Base-by-base conservation (phyloP, 2,329 filamentous ascomycete species). In the Paecilomyces fulvus region DNA sequence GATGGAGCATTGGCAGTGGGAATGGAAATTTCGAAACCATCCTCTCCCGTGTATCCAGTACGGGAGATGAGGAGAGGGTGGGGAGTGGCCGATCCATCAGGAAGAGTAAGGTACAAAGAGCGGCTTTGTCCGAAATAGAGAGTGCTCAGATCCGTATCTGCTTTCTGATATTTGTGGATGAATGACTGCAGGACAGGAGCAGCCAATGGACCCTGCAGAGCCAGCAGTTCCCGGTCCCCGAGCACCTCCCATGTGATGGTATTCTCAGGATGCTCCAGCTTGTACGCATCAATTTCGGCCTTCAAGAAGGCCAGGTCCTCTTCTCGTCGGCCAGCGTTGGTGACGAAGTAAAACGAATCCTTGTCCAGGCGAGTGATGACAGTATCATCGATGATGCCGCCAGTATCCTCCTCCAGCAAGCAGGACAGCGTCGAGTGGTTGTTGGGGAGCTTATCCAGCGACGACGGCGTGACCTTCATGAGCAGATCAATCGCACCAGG, bases 11-110 rank as follows among this genome's bases (percentile, higher is more conserved):
- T 82, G 23, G 80, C 79, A 0, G 83, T 80, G 0, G 87, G 84
- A 65, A 96, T 88, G 46, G 89, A 94, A 67, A 99, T 90, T 77
- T 99, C 94, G 75, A 99, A 99, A 48, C 94, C 94, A 72, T 99
- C 94, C 77, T 99, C 94, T 58, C 94, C 94, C 0, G 94, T 99
- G 78, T 99, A 99, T 3, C 94, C 94, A 51, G 88, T 94, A 59
- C 94, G 85, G 69, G 86, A 92, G 68, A 96, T 85, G 53, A 96
- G 81, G 51, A 94, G 69, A 62, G 79, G 73, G 59, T 79, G 65
- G 59, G 79, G 64, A 21, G 73, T 74, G 59, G 75, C 75, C 37
- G 79, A 80, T 49, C 80, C 81, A 37, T 79, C 74, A 12, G 73
- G 68, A 11, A 89, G 77, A 60, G 80, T 82, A 54, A 96, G 75